Conservation (phyloP, 805 yeast species). For the Candida incommunis region DNA sequence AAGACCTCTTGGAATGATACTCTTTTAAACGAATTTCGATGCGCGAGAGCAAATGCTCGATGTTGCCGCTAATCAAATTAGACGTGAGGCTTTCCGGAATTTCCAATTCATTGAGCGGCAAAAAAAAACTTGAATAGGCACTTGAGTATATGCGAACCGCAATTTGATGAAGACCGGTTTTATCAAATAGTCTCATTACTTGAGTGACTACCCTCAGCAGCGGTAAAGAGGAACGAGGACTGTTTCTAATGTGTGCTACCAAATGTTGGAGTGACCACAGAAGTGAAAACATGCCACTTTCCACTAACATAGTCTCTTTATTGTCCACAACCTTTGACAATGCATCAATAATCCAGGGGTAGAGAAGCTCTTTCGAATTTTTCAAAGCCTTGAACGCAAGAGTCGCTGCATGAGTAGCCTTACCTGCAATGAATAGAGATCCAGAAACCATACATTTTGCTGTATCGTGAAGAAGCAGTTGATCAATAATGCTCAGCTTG, state of each 20-base stretch:
- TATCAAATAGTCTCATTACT: neutral
- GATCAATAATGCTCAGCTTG: neutral
- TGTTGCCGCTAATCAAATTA: neutral
- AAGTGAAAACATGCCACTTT: neutral
- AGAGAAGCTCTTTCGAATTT: neutral
- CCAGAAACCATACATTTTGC: neutral
- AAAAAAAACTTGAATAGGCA: neutral
- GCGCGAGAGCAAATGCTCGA: neutral
- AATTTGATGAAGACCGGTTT: neutral
- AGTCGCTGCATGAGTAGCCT: neutral
- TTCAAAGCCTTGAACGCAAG: neutral
- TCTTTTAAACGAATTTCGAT: neutral
- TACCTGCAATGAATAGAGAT: neutral
- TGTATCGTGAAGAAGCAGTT: neutral
- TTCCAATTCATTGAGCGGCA: neutral
- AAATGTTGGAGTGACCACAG: neutral
- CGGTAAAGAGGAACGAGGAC: neutral
- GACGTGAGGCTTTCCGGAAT: neutral
- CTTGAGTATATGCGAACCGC: neutral
- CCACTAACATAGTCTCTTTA: neutral
- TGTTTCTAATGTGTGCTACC: neutral
- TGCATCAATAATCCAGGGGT: neutral
- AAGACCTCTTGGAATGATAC: neutral
- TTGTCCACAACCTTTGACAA: neutral
- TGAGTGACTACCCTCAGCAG: neutral